Conservation (phyloP, 352 stramenopile genomes). For the Phytophthora pseudosyringae region DNA sequence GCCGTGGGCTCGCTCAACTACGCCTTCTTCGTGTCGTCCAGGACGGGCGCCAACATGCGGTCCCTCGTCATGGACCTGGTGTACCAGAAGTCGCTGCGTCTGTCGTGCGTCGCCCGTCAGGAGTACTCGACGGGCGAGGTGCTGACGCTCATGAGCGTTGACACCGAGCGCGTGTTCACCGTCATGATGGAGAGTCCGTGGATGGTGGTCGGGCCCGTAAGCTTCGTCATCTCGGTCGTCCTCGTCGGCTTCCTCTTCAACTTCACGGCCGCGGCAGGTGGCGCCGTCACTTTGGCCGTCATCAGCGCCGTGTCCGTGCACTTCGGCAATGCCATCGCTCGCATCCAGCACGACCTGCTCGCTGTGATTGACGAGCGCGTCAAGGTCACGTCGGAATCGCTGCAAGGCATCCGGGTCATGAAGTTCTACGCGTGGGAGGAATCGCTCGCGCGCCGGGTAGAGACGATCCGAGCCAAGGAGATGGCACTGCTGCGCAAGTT, state of each 20-base stretch:
- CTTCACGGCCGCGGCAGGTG: constrained; percentile 29
- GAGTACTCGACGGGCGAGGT: constrained; percentile 62
- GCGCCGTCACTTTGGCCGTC: constrained; percentile 22
- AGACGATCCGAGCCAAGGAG: constrained; percentile 49
- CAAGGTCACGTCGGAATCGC: constrained; percentile 94
- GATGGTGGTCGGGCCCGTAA: constrained; percentile 36
- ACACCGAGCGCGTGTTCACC: constrained; percentile 61
- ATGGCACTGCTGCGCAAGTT: constrained; percentile 46
- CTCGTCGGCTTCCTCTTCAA: constrained; percentile 35
- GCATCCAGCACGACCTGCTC: constrained; percentile 41
- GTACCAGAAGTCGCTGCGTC: constrained; percentile 59
- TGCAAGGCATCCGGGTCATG: constrained; percentile 90
- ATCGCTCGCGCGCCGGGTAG: constrained; percentile 42
- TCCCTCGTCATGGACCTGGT: constrained; percentile 53
- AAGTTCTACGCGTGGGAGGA: constrained; percentile 92
- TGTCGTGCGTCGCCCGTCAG: constrained; percentile 49
- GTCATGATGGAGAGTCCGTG: constrained; percentile 53
- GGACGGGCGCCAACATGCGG: constrained; percentile 54
- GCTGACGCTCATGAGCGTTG: constrained; percentile 58
- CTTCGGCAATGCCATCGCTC: constrained; percentile 11
- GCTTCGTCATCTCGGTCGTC: constrained; percentile 31
- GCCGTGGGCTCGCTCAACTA: constrained; percentile 42
- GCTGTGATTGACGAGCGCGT: constrained; percentile 77
- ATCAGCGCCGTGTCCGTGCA: constrained; percentile 10
- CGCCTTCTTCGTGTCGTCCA: constrained; percentile 50